Evolutionary conservation across 1,284 basidiomycete genomes (phyloP), one percentile per base, ranked within the genome.

Genomic region (Moniliophthora roreri): DNA sequence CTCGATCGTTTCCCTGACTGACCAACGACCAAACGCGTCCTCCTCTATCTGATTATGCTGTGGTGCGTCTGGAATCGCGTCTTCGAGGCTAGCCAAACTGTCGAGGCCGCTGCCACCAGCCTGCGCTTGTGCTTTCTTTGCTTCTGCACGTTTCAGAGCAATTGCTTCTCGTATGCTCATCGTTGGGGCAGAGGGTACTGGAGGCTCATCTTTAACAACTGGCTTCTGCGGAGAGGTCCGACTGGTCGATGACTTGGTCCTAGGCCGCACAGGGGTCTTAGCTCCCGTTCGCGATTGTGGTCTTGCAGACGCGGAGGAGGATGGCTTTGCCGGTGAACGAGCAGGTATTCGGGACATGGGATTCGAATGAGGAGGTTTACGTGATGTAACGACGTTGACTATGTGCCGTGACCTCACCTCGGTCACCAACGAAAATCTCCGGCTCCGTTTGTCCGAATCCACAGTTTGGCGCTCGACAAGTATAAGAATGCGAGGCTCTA

Each of bases 111-210:
- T 23, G 41, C 23, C 6, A 15, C 42, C 46, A 62, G 86, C 82
- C 66, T 87, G 78, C 71, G 86, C 89, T 36, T 88, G 82, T 57
- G 93, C 86, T 65, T 87, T 82, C 85, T 89, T 91, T 61, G 74
- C 74, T 40, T 74, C 82, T 52, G 93, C 71, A 45, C 90, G 75
- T 60, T 78, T 72, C 58, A 56, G 21, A 18, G 55, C 55, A 32
- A 56, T 56, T 13, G 51, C 51, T 48, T 56, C 55, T 44, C 52
- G 52, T 11, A 56, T 53, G 15, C 55, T 56, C 24, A 56, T 24
- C 10, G 38, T 16, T 18, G 51, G 44, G 16, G 36, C 21, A 16
- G 53, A 15, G 16, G 50, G 50, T 15, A 42, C 13, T 20, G 39
- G 40, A 11, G 39, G 20, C 13, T 52, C 51, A 18, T 56, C 55